Percentiles rank a stretch among this genome's conserved stretches.
Conservation (phyloP, 768 basidiomycete genomes). For the Termitomyces sp. region DNA sequence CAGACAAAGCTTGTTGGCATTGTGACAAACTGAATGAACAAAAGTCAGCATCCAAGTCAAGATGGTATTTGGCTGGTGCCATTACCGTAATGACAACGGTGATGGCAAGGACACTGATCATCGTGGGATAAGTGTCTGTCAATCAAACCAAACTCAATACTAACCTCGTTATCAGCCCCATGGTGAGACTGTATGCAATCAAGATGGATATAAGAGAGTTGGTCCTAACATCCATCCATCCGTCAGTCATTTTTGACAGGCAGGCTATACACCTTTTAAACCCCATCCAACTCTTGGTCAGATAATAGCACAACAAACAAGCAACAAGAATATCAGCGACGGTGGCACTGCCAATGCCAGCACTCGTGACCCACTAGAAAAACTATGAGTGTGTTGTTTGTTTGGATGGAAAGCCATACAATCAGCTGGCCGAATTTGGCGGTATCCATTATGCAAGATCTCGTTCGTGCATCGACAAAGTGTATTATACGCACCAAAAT, state of each 20-base stretch:
- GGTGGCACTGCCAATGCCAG: conserved; percentile 45
- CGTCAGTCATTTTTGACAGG: not conserved
- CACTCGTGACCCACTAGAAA: conserved; percentile 52
- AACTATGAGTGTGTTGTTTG: too few species aligned
- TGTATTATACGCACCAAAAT: too few species aligned
- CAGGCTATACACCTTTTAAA: conserved; percentile 33
- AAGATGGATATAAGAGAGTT: conserved; percentile 42
- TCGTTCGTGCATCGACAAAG: too few species aligned
- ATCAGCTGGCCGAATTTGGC: conserved; percentile 31
- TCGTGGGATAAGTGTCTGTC: not conserved
- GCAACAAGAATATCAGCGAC: conserved; percentile 49
- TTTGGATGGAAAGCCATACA: too few species aligned
- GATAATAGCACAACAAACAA: conserved; percentile 41
- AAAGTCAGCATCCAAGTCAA: too few species aligned
- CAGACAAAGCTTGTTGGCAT: conserved; percentile 47
- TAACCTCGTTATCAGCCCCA: conserved; percentile 42
- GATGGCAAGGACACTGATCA: conserved; percentile 34
- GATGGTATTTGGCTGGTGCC: too few species aligned
- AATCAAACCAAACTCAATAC: not conserved
- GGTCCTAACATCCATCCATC: conserved; percentile 26
- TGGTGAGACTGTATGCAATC: conserved; percentile 42
- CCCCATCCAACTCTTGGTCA: conserved; percentile 46
- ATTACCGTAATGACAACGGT: conserved; percentile 38
- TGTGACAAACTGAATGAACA: conserved; percentile 42
- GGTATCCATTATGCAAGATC: conserved; percentile 29